phyloP scores from a whole-genome alignment of 2,329 filamentous ascomycete species.

The Calonectria pteridis region DNA sequence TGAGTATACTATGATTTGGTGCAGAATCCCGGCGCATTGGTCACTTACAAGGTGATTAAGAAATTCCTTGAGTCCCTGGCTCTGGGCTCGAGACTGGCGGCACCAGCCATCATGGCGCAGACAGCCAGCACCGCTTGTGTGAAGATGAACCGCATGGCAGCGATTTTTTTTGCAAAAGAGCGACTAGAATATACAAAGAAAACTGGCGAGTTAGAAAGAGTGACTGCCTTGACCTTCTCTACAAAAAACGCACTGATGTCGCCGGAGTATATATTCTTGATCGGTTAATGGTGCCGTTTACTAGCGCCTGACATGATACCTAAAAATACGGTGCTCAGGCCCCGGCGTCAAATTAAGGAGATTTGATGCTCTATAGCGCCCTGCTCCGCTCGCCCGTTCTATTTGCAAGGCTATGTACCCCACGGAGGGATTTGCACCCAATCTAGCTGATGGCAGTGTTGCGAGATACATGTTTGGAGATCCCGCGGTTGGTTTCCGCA shows the following conservation, averaged over 20 bases:
- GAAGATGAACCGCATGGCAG: not conserved
- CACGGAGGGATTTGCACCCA: not conserved
- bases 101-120: not conserved
- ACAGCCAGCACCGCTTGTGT: not conserved
- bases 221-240: not conserved
- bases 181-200: not conserved
- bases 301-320: not conserved
- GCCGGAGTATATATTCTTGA: not conserved
- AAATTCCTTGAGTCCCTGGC: not conserved
- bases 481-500: not conserved
- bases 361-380: not conserved
- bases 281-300: not conserved
- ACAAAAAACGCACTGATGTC: not conserved
- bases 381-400: not conserved
- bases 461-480: not conserved
- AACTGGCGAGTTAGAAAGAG: not conserved
- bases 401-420: not conserved
- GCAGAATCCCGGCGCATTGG: not conserved
- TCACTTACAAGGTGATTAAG: conserved; percentile 14
- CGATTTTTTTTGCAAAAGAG: not conserved
- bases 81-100: not conserved
- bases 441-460: not conserved
- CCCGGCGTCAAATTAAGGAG: not conserved
- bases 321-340: not conserved
- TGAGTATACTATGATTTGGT: not conserved